A percentile compares a stretch with the other conserved stretches of the same genome.
Conservation (phyloP, 1,139 yeast species). For the Pichia kudriavzevii region DNA sequence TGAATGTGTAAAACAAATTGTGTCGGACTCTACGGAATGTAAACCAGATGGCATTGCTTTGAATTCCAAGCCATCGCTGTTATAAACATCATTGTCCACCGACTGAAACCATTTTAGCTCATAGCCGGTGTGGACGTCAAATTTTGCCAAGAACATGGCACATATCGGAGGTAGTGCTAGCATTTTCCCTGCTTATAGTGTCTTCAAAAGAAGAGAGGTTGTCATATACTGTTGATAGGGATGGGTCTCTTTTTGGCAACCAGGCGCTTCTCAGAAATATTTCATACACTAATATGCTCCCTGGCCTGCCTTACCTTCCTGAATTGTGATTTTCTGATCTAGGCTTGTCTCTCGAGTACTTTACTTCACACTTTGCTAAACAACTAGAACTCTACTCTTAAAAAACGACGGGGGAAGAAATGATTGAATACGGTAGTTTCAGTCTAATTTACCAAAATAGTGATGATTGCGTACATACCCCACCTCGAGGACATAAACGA, state of each 20-base stretch:
- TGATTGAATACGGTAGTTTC: conserved; percentile 2
- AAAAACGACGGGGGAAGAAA: too few relatives aligned
- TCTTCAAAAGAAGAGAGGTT: too few relatives aligned
- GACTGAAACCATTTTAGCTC: conserved; percentile 48
- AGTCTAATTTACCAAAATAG: conserved; percentile 7
- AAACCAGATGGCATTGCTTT: conserved; percentile 77
- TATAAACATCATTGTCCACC: conserved; percentile 21
- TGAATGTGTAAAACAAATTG: conserved; percentile 41
- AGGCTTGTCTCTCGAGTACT: too few relatives aligned
- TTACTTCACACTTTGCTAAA: too few relatives aligned
- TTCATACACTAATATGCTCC: too few relatives aligned
- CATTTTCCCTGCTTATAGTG: not conserved
- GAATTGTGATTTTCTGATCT: too few relatives aligned
- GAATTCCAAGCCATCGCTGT: conserved; percentile 50
- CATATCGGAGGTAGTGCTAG: conserved; percentile 28
- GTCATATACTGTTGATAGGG: too few relatives aligned
- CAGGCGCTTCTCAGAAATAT: too few relatives aligned
- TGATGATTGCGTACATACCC: conserved; percentile 8
- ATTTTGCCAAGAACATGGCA: conserved; percentile 53
- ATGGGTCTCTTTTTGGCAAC: too few relatives aligned
- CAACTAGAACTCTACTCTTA: too few relatives aligned
- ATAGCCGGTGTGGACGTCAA: conserved; percentile 59
- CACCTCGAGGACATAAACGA: conserved; percentile 3
- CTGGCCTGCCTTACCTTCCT: too few relatives aligned
- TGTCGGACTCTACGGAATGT: conserved; percentile 54